These are phyloP conservation scores for Saccharomycopsis guyanensis DNA, from an alignment of 805 yeast species.

Conservation along the genomic window DNA sequence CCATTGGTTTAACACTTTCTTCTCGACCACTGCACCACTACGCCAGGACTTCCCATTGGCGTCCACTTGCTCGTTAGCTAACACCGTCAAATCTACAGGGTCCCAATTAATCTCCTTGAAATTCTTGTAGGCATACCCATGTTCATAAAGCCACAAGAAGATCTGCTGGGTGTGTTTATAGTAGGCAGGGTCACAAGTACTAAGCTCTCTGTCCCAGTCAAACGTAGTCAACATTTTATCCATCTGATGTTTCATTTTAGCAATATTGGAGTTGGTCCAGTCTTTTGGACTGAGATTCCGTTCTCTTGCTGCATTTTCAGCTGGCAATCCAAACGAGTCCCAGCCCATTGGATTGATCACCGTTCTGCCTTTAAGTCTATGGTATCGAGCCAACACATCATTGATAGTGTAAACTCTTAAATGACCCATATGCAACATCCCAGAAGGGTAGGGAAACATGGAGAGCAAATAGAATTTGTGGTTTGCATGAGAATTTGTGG, in stretches of 20 bases:
- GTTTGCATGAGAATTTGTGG: slow-evolving; percentile 15
- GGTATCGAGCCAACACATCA: slow-evolving; percentile 74
- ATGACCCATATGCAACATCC: slow-evolving; percentile 89
- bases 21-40: slow-evolving; percentile 92
- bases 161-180: slow-evolving; percentile 90
- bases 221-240: slow-evolving; percentile 70
- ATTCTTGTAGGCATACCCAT: slow-evolving; percentile 78
- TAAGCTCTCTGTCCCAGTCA: slow-evolving; percentile 88
- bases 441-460: slow-evolving; percentile 97
- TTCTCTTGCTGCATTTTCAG: slow-evolving; percentile 96
- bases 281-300: slow-evolving; percentile 65
- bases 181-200: slow-evolving; percentile 81
- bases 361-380: slow-evolving; percentile 64
- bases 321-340: slow-evolving; percentile 98
- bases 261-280: slow-evolving; percentile 82
- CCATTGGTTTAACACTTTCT: slow-evolving; percentile 80
- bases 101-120: slow-evolving; percentile 96
- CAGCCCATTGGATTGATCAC: slow-evolving; percentile 98
- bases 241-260: slow-evolving; percentile 81
- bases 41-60: slow-evolving; percentile 90
- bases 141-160: slow-evolving; percentile 61
- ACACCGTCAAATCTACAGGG: slow-evolving; percentile 88
- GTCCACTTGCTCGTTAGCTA: slow-evolving; percentile 97
- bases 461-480: slow-evolving; percentile 57
- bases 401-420: slow-evolving; percentile 86